Conservation (phyloP, 192 early-diverging fungal genomes). For the Paraglomus brasilianum region DNA sequence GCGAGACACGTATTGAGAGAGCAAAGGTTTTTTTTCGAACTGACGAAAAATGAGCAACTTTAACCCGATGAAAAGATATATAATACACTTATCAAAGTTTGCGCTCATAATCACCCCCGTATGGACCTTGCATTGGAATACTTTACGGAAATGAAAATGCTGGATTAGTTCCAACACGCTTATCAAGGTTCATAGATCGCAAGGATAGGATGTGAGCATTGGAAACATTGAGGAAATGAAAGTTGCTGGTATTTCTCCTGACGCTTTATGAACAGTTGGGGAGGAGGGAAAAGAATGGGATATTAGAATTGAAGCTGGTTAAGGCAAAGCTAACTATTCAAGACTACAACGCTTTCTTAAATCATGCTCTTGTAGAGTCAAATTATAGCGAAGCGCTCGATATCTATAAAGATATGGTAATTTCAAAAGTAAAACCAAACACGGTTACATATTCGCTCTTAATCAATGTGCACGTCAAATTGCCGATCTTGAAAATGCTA, state of each 20-base stretch:
- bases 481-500: constrained; percentile 25
- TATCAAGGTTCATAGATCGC: constrained; percentile 1
- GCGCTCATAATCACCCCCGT: neutral
- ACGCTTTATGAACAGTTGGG: constrained; percentile 8
- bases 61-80: neutral
- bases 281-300: neutral
- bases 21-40: neutral
- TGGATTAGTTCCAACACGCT: constrained; percentile 32
- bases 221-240: constrained; percentile 33
- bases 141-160: constrained; percentile 39
- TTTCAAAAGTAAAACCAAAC: constrained; percentile 27
- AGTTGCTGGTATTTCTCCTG: neutral
- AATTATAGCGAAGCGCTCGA: constrained; percentile 33
- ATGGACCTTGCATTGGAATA: constrained; percentile 27
- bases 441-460: constrained; percentile 39
- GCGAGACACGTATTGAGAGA: neutral
- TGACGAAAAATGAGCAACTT: neutral
- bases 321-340: neutral
- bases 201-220: neutral
- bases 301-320: constrained; percentile 19
- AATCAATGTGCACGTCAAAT: constrained; percentile 37
- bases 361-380: constrained; percentile 28
- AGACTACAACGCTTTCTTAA: constrained; percentile 42
- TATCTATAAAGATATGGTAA: constrained; percentile 32
- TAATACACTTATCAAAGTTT: constrained; percentile 12